Evolutionary conservation across 179 eudicot species (phyloP), one percentile per base, ranked within the genome.

Genomic region (Silene coronaria): DNA sequence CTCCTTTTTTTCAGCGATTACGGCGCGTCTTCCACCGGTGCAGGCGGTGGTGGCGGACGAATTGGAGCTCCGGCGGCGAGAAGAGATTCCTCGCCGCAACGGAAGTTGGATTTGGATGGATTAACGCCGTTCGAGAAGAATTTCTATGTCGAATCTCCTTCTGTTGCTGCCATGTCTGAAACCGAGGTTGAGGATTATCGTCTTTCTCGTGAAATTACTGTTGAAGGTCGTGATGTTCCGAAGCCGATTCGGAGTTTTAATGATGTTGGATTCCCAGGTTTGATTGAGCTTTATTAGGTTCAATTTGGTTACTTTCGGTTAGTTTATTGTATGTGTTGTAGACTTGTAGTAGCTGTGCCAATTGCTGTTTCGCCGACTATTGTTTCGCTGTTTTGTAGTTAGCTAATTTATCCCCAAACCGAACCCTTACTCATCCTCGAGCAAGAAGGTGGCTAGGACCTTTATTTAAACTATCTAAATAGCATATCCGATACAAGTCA

Each of bases 181-280:
- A 81, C 80, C 9, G 97, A 95, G 16, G 91, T 84, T 17, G 86
- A 79, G 46, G 81, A 87, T 53, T 92, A 91, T 72, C 90, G 99
- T 9, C 81, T 78, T 32, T 32, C 78, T 28, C 85, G 93, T 34
- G 97, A 92, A 21, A 92, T 95, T 24, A 90, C 99, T 4, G 86
- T 95, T 30, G 97, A 95, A 68, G 99, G 99, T 26, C 88, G 87
- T 6, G 97, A 92, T 69, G 84, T 95, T 14, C 99, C 97, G 2
- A 92, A 85, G 77, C 99, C 99, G 61, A 82, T 92, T 69, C 82
- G 84, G 76, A 57, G 79, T 69, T 95, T 95, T 61, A 78, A 82
- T 11, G 97, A 95, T 71, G 89, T 93, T 19, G 91, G 88, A 17
- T 95, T 92, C 59, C 97, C 97, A 65, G 99, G 99, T 92, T 42